These are phyloP conservation scores for Allantophomopsis lycopodina DNA, from an alignment of 2,329 filamentous ascomycete species.

Conservation along the genomic window DNA sequence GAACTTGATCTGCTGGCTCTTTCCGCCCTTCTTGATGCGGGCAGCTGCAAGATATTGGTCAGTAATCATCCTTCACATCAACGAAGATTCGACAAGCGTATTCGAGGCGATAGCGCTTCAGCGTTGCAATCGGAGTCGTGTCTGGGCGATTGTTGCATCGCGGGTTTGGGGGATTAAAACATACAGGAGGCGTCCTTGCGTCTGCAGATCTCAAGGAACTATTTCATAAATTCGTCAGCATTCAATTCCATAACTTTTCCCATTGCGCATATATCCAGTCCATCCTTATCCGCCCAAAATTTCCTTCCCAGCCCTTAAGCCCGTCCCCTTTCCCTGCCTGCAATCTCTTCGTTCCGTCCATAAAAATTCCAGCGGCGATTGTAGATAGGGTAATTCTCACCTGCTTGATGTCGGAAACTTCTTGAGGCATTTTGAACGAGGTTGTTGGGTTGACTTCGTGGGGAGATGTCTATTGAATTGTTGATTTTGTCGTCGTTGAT, in stretches of 20 bases:
- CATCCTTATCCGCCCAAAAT: no score
- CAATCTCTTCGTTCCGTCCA: no score
- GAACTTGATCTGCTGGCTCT: conserved; percentile 94
- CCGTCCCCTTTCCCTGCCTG: no score
- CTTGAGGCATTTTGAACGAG: conserved; percentile 76
- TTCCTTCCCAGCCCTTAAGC: no score
- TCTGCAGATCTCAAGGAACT: conserved; percentile 99
- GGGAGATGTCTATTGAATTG: not conserved
- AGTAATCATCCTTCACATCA: no score
- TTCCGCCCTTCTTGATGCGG: conserved; percentile 92
- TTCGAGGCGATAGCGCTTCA: no score
- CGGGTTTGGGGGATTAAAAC: conserved; percentile 26
- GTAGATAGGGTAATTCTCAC: conserved; percentile 23
- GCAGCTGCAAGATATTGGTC: conserved; percentile 42
- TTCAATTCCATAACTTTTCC: no score
- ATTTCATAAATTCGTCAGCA: conserved; percentile 6
- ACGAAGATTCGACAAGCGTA: no score
- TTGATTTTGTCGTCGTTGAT: not conserved
- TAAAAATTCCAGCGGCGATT: no score
- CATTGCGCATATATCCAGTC: no score
- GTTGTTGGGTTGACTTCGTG: conserved; percentile 1
- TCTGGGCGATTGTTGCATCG: no score
- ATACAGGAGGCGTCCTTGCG: conserved; percentile 98
- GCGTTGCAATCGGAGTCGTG: no score
- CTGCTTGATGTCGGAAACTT: conserved; percentile 97